Base-by-base conservation (phyloP, 805 yeast genomes). In the Hanseniaspora hatyaiensis region DNA sequence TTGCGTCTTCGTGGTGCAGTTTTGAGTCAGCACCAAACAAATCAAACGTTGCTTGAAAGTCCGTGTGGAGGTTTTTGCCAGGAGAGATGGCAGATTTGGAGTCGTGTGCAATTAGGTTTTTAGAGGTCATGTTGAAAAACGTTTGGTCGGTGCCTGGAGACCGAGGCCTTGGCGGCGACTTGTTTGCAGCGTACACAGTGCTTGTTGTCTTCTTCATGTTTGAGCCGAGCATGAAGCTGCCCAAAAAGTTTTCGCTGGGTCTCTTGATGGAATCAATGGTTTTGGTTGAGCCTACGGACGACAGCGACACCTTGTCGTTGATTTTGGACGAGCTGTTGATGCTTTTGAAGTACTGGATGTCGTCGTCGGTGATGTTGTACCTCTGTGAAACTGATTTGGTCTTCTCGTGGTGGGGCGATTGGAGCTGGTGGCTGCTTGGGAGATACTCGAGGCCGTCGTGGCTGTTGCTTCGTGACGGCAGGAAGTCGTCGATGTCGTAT, bases 241-340 rank as follows among this genome's bases (percentile, higher is more conserved):
- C 38, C 15, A 49, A 20, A 12, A 49, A 42, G 16, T 49, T 49
- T 6, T 49, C 51, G 29, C 48, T 42, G 3, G 51, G 51, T 40
- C 51, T 42, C 18, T 43, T 42, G n/a, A 43, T 22, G 13, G 48
- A 43, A 15, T 38, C 46, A 6, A 49, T 49, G 3, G 51, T 49
- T 29, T 38, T 42, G 18, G 43, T 41, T 2, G 50, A 47, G 20
- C 50, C 50, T 28, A 47, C 45, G 13, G 50, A 47, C 3, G 50
- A 47, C 16, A 26, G 23, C 3, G 50, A 47, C 4, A 40, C 31
- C 13, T 20, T 30, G 5, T 47, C 46, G 4, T 40, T 33, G 3
- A 23, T 3, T 22, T 22, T 23, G 3, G 26, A 37, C 11, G 31
- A 32, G 5, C 23, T 18, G 31, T 31, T 38, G 18, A 33, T 16